phyloP scores from a whole-genome alignment of 352 stramenopile genomes.

The Phytophthora constricta region DNA sequence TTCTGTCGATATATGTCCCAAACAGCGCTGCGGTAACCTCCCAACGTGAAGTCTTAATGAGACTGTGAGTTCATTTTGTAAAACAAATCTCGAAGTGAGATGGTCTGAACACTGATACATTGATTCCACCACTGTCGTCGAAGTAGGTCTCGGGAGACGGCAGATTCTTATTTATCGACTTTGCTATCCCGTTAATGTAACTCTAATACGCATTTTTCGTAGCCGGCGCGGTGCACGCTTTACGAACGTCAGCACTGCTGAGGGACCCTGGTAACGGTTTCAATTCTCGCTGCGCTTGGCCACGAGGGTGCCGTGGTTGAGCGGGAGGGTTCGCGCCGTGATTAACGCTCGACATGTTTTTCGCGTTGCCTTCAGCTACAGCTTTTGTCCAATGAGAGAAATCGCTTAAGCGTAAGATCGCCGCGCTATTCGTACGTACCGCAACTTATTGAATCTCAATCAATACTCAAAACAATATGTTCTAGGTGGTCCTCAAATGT shows the following conservation, averaged over 20 bases:
- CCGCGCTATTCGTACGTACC: not conserved
- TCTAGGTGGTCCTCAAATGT: not conserved
- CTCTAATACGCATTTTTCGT: not conserved
- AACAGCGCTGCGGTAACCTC: too few species aligned
- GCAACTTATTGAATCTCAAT: not conserved
- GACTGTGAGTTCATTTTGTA: too few species aligned
- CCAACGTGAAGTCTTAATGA: too few species aligned
- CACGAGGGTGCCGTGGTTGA: not conserved
- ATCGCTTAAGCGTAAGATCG: not conserved
- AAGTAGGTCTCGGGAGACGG: not conserved
- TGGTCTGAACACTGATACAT: not conserved
- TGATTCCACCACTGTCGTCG: not conserved
- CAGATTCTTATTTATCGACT: not conserved
- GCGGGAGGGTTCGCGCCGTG: too few species aligned
- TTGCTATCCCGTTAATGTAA: not conserved
- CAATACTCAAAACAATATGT: not conserved
- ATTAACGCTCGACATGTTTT: too few species aligned
- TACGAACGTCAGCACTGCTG: not conserved
- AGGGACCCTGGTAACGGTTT: not conserved
- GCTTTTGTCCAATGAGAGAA: not conserved
- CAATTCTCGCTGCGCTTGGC: not conserved
- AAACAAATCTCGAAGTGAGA: not conserved
- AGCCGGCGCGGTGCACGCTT: too few species aligned
- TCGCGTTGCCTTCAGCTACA: not conserved
- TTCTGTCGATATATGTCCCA: too few species aligned